These are phyloP conservation scores for Colletotrichum lupini DNA, from an alignment of 2,329 filamentous ascomycete species.

Conservation along the genomic window DNA sequence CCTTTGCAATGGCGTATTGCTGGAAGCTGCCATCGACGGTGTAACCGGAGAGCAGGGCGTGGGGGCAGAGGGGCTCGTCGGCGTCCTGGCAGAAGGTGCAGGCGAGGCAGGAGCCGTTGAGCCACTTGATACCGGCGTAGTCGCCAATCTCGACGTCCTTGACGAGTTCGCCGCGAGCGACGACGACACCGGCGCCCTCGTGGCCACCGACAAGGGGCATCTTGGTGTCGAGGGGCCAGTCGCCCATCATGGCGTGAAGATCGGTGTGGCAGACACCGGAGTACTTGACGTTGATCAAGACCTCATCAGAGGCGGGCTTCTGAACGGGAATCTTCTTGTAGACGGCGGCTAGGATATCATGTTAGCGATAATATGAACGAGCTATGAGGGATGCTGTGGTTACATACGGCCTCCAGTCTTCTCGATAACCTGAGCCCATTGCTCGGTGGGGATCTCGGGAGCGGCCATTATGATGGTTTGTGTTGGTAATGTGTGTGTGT, in stretches of 20 bases:
- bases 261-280: slow-evolving; percentile 94
- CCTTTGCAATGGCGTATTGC: slow-evolving; percentile 84
- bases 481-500: neutral
- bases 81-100: slow-evolving; percentile 86
- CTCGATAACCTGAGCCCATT: slow-evolving; percentile 94
- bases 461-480: slow-evolving; percentile 20
- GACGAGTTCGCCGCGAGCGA: slow-evolving; percentile 82
- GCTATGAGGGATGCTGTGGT: neutral
- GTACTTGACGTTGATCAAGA: slow-evolving; percentile 91
- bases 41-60: slow-evolving; percentile 85
- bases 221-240: slow-evolving; percentile 89
- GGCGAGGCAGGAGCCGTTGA: slow-evolving; percentile 86
- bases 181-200: slow-evolving; percentile 84
- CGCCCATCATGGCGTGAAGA: slow-evolving; percentile 81
- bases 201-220: slow-evolving; percentile 87
- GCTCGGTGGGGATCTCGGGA: slow-evolving; percentile 74
- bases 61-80: slow-evolving; percentile 85
- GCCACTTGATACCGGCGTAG: slow-evolving; percentile 90
- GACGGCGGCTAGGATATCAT: slow-evolving; percentile 59
- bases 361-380: slow-evolving; percentile 32
- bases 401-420: slow-evolving; percentile 77
- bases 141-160: slow-evolving; percentile 84
- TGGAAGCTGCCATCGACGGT: slow-evolving; percentile 95
- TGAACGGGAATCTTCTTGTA: slow-evolving; percentile 87
- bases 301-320: slow-evolving; percentile 87